Base-by-base conservation (phyloP, 2,329 filamentous ascomycete species). In the Penicillium concentricum region DNA sequence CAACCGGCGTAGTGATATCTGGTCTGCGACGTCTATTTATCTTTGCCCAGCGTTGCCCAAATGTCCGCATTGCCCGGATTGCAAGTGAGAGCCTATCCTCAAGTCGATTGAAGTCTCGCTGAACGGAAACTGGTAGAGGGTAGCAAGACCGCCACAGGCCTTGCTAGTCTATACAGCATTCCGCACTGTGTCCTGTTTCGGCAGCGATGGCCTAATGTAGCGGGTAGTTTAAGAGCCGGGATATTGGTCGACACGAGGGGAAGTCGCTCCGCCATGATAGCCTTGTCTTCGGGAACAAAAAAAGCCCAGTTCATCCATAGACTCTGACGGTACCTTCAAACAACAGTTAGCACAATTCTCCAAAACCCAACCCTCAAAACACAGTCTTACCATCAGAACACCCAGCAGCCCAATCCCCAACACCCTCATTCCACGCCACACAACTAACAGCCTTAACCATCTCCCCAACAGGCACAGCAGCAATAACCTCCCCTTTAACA, bases 401-500 rank as follows among this genome's bases (percentile, higher is more conserved):
- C 22, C 74, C 75, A 18, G 67, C 71, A 37, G 74, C 75, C 75
- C 75, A 78, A 51, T 66, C 69, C 8, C 69, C 65, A 6, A 63
- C 72, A 44, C 67, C 72, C 56, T 76, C 74, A 63, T 78, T 79
- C 74, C 75, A 78, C n/a, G 75, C 71, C 47, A 79, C 76, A 59
- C 74, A 76, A 60, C 76, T 78, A 5, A 77, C 76, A 10, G 72
- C 76, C 59, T 75, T 77, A n/a, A 77, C 72, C 7, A 69, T 67
- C 22, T 69, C 62, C 4, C 74, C 76, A 56, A 70, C 72, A 43
- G 70, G 64, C 15, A 96, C 75, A 62, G 79, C 84, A 32, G 88
- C 84, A 56, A 85, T 79, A 49, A 89, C 71, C 53, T 86, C 83
- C 1, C 91, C 92, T 6, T 83, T 88, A 53, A 96, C 72, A 20